These are phyloP conservation scores for Fallopia convolvulus DNA, from an alignment of 148 eudicot genomes.

Conservation along the genomic window DNA sequence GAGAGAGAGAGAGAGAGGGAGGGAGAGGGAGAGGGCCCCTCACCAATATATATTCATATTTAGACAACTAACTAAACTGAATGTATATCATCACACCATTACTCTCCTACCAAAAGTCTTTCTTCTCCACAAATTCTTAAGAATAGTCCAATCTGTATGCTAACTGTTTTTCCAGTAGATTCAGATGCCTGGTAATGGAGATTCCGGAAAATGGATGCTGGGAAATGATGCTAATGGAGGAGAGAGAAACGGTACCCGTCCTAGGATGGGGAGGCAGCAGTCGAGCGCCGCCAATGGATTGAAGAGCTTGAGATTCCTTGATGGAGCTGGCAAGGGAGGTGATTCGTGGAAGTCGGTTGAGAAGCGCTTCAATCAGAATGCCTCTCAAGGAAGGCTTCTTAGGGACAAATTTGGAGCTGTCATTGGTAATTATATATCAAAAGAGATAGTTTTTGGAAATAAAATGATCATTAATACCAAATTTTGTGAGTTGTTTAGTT, in stretches of 20 bases:
- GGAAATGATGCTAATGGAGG: not conserved
- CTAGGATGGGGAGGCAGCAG: conserved; percentile 35
- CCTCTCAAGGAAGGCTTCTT: conserved; percentile 44
- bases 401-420: conserved; percentile 69
- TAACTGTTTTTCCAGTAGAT: not conserved
- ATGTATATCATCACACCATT: not conserved
- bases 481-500: no score
- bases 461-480: no score
- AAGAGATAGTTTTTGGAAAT: not conserved
- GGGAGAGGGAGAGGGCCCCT: not conserved
- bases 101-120: not conserved
- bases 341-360: conserved; percentile 70
- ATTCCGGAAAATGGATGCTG: conserved; percentile 22
- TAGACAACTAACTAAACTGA: not conserved
- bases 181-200: conserved; percentile 18
- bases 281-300: conserved; percentile 66
- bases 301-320: conserved; percentile 61
- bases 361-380: conserved; percentile 44
- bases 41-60: not conserved
- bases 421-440: conserved; percentile 48
- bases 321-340: conserved; percentile 65
- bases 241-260: not conserved
- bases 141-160: not conserved
- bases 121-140: not conserved
- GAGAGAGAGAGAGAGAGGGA: not conserved